Evolutionary conservation across 768 basidiomycete species (phyloP), one percentile per base, ranked within the genome.

Genomic region (Pisolithus microcarpus): DNA sequence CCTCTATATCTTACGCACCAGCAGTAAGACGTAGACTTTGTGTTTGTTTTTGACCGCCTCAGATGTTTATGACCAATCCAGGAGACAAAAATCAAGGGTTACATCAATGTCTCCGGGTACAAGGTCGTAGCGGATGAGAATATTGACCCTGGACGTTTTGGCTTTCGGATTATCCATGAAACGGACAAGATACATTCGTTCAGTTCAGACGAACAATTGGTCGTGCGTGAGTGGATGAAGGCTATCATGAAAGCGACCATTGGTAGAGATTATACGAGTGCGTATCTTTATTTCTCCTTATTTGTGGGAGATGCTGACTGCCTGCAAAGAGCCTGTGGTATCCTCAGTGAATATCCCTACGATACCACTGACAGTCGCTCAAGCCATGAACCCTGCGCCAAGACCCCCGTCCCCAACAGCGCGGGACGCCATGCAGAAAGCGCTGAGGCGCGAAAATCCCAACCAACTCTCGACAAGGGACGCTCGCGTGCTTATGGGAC

Each of bases 161-260:
- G 91, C 5, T 98, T 98, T 82, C 79, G 90, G 58, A 87, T 98
- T 55, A 81, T 94, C 30, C 94, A 97, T 58, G 90, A 92, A 42
- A 70, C 77, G 7, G 88, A 91, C 65, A 90, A 87, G 70, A 75
- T 87, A 1, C 92, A 98, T 65, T 91, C 69, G 62, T 99, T 99
- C 70, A 91, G 89, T 56, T 91, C 91, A 0, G 87, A 92, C 21
- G 93, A 97, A 61, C 90, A 91, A 67, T 61, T 71, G 1, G 70
- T 81, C 36, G 78, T 96, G 44, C 82, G 96, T n/a, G 91, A 91
- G 57, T 98, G 96, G 95, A 98, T 98, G 96, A 99, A 98, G 72
- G 91, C 94, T 7, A 81, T 99, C 58, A 97, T 98, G 91, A 99
- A 98, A 66, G 91, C 95, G 2, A 97, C 95, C 11, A 99, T 99